Evolutionary conservation across 1,284 basidiomycete species (phyloP).

Genomic region (Sutorius eximius): DNA sequence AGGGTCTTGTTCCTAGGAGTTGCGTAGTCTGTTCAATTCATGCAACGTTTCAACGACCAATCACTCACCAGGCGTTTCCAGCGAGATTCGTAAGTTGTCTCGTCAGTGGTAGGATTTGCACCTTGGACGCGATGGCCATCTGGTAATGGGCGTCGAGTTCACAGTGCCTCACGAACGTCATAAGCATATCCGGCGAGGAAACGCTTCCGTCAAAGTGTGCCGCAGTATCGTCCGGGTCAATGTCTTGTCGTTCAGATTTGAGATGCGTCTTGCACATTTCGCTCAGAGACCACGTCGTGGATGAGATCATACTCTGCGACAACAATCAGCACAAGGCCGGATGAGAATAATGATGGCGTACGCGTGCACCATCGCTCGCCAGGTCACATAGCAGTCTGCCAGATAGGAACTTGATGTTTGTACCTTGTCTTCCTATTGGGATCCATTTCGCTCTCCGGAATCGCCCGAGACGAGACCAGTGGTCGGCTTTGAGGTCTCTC

Average conservation of each 20-base stretch:
- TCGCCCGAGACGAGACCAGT: slow-evolving; percentile 94
- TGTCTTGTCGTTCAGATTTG: slow-evolving; percentile 83
- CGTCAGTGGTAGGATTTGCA: slow-evolving; percentile 88
- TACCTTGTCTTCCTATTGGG: slow-evolving; percentile 78
- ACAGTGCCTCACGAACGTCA: slow-evolving; percentile 90
- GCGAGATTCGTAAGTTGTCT: slow-evolving; percentile 96
- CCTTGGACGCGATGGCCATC: slow-evolving; percentile 91
- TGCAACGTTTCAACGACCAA: not conserved
- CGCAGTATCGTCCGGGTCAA: slow-evolving; percentile 94
- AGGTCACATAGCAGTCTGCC: slow-evolving; percentile 92
- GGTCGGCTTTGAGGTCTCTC: slow-evolving; percentile 85
- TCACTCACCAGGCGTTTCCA: slow-evolving; percentile 88
- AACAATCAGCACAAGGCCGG: not conserved
- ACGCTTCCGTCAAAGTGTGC: slow-evolving; percentile 88
- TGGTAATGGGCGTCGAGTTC: slow-evolving; percentile 95
- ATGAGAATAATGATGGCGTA: slow-evolving; percentile 32
- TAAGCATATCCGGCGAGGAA: slow-evolving; percentile 73
- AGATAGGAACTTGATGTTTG: slow-evolving; percentile 81
- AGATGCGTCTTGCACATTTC: slow-evolving; percentile 96
- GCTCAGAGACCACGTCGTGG: slow-evolving; percentile 96
- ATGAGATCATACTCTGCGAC: slow-evolving; percentile 84
- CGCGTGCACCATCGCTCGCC: slow-evolving; percentile 92
- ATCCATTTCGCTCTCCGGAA: slow-evolving; percentile 87
- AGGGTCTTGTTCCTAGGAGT: slow-evolving; percentile 84
- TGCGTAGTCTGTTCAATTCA: not conserved